Base-by-base conservation (phyloP, 805 yeast genomes). In the Candida andamanensis region DNA sequence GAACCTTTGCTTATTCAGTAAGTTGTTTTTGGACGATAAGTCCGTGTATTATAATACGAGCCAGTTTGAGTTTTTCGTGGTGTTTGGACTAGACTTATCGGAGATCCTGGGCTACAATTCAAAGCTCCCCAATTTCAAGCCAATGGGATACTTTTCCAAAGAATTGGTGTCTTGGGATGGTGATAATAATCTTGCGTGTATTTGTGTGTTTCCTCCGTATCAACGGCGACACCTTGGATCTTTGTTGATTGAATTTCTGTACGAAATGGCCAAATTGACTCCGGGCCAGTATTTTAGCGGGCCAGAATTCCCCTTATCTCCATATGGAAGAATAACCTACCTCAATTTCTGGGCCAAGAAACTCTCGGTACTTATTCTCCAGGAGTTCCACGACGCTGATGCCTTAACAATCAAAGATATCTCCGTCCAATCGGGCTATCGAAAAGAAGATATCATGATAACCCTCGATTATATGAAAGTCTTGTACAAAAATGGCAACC, bases 81-180 rank as follows among this genome's bases (percentile, higher is more conserved):
- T 79, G 3, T 85, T 80, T 50, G 80, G 83, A 16, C 55, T 54
- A 2, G 62, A 64, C 16, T 49, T 52, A 2, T 47, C 22, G 15
- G 39, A 28, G 15, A 24, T 30, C 15, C 15, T 17, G 10, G 19
- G 20, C 16, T 24, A 12, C 10, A 28, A 25, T 15, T 25, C 25
- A 17, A 33, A 10, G 10, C 30, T 36, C 15, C 35, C 41, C 16
- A 29, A 31, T 16, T 56, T 38, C 32, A 52, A 60, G 32, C 89
- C 90, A 2, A 79, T 89, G 80, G 98, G 97, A 1, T 92, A 86
- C 51, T 92, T 86, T 49, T 87, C 97, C 10, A 84, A 85, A 45
- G 98, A 92, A 49, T 60, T 81, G 26, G 61, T 82, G 0, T 79
- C 95, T 0, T 76, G 78, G 72, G 90, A 84, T 32, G 70, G 76